Conservation (phyloP, 1,284 basidiomycete genomes). For the Leccinum subspadiceum region DNA sequence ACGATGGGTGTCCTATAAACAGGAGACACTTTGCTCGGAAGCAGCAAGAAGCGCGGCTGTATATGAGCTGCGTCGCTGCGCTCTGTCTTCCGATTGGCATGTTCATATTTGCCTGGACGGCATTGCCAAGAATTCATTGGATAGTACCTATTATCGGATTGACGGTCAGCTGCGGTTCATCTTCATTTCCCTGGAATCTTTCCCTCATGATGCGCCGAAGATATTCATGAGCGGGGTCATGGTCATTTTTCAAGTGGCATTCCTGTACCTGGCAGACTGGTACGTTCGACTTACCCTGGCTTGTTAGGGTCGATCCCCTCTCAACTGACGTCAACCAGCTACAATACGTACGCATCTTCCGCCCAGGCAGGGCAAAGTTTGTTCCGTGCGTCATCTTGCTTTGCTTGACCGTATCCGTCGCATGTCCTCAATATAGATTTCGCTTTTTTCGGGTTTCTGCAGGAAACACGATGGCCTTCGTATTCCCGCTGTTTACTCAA, state of each 20-base stretch:
- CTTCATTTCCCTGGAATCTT: background rate
- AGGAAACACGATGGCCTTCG: conserved; percentile 57
- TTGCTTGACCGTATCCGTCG: background rate
- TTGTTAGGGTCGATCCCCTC: background rate
- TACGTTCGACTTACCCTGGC: conserved; percentile 29
- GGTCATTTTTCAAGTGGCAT: conserved; percentile 61
- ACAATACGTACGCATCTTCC: conserved; percentile 72
- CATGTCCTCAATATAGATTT: background rate
- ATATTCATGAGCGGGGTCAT: conserved; percentile 55
- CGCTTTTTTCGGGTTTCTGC: background rate
- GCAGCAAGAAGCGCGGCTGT: conserved; percentile 64
- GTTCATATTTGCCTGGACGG: conserved; percentile 49
- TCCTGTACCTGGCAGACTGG: conserved; percentile 74
- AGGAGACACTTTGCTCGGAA: conserved; percentile 34
- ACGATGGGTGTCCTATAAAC: background rate
- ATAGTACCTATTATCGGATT: conserved; percentile 43
- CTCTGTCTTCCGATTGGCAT: conserved; percentile 52
- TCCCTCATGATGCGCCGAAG: conserved; percentile 37
- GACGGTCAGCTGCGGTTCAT: conserved; percentile 28
- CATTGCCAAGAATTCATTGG: conserved; percentile 36
- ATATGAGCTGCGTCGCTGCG: conserved; percentile 51
- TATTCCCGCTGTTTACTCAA: conserved; percentile 63
- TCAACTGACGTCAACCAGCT: conserved; percentile 37
- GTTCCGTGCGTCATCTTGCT: conserved; percentile 43
- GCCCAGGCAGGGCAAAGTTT: conserved; percentile 76